A percentile compares a stretch with the other conserved stretches of the same genome.
phyloP scores from a whole-genome alignment of 192 early-diverging fungal genomes.

The Podochytrium sp. region DNA sequence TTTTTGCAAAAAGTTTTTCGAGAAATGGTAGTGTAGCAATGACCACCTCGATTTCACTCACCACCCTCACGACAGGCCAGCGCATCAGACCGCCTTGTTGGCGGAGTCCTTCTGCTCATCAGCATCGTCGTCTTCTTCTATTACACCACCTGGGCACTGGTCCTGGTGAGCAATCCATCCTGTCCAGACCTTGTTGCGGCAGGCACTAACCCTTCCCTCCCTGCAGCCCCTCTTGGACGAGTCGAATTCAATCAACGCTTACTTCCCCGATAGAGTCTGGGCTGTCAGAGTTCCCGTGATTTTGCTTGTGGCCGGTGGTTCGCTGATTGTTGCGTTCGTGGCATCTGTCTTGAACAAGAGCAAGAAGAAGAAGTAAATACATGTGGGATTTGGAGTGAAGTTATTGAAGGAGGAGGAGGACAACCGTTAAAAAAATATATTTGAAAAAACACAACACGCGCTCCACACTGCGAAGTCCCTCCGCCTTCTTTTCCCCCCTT shows the following conservation, averaged over 20 bases:
- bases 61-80: conserved; percentile 24
- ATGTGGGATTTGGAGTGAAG: too few species aligned
- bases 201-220: background rate
- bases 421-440: too few species aligned
- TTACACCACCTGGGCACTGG: conserved; percentile 88
- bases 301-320: conserved; percentile 77
- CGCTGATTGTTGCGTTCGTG: conserved; percentile 77
- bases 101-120: conserved; percentile 70
- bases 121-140: conserved; percentile 81
- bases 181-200: background rate
- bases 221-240: conserved; percentile 81
- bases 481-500: background rate
- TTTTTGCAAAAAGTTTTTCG: too few species aligned
- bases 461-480: too few species aligned
- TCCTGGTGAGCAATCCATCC: conserved; percentile 64
- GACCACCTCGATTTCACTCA: too few species aligned
- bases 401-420: too few species aligned
- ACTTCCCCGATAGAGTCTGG: conserved; percentile 82
- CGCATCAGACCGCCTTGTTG: conserved; percentile 76
- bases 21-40: too few species aligned
- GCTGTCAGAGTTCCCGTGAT: conserved; percentile 88
- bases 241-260: conserved; percentile 70
- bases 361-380: conserved; percentile 70
- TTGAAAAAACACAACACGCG: too few species aligned
- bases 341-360: conserved; percentile 84